These are phyloP conservation scores for Neonectria magnoliae DNA, from an alignment of 2,329 filamentous ascomycete genomes.

Conservation along the genomic window DNA sequence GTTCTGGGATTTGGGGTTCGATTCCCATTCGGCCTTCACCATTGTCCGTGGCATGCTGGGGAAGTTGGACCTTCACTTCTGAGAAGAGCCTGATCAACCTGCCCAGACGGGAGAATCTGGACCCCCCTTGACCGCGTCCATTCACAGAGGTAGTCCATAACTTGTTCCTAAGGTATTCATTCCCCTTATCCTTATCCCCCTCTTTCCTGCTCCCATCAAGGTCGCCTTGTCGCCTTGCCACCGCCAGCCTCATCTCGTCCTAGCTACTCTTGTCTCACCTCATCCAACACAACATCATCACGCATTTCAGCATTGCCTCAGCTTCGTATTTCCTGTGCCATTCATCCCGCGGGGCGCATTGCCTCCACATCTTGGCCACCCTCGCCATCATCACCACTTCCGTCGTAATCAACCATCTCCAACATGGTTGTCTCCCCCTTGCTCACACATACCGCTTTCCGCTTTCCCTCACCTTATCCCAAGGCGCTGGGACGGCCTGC, in stretches of 20 bases:
- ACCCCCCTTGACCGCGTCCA: not conserved
- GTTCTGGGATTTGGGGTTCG: constrained; percentile 23
- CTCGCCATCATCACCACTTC: constrained; percentile 10
- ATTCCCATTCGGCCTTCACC: constrained; percentile 18
- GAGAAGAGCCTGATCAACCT: not conserved
- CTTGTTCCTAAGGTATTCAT: not conserved
- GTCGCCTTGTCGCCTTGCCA: constrained; percentile 1
- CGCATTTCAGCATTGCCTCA: constrained; percentile 10
- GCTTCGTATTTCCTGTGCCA: not conserved
- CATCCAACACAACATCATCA: constrained; percentile 6
- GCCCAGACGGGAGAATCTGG: constrained; percentile 13
- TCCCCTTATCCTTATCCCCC: not conserved
- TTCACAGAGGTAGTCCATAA: not conserved
- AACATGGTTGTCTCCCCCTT: constrained; percentile 13
- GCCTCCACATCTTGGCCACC: not conserved
- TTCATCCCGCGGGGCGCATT: not conserved
- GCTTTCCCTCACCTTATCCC: constrained; percentile 26
- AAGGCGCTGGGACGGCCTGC: constrained; percentile 27
- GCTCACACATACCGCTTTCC: constrained; percentile 12
- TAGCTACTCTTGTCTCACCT: constrained; percentile 2
- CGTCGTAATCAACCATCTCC: constrained; percentile 4
- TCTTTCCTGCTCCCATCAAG: constrained; percentile 1
- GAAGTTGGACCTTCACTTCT: constrained; percentile 12
- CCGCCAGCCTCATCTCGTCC: constrained; percentile 1
- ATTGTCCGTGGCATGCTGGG: constrained; percentile 11